Conservation (phyloP, 2,329 filamentous ascomycete species). For the Drechslerella coelobrocha region DNA sequence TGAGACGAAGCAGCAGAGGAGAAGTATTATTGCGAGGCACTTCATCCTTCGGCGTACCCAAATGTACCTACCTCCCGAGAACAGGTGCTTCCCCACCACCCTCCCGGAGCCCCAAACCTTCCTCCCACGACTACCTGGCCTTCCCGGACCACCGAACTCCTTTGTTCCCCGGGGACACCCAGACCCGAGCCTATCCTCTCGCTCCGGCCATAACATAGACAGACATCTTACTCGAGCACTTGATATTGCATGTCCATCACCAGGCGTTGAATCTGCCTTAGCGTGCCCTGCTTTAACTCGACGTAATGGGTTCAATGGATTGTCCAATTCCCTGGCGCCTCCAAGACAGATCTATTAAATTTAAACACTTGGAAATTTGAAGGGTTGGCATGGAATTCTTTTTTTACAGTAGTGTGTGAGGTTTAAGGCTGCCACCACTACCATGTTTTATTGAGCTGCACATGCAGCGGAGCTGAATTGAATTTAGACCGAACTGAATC, state of each 20-base stretch:
- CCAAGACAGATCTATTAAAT: conserved; percentile 1
- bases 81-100: conserved; percentile 7
- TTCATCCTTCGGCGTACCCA: conserved; percentile 33
- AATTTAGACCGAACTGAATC: neutral
- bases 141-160: too few relatives aligned
- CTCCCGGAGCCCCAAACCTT: neutral
- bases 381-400: neutral
- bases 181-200: too few relatives aligned
- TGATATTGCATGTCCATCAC: too few relatives aligned
- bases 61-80: conserved; percentile 32
- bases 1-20: conserved; percentile 19
- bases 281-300: too few relatives aligned
- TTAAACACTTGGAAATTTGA: conserved; percentile 2
- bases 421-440: conserved; percentile 3
- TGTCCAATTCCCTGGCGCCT: neutral
- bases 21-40: too few relatives aligned
- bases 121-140: neutral
- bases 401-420: neutral
- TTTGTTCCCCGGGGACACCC: too few relatives aligned
- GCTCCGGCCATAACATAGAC: too few relatives aligned
- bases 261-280: too few relatives aligned
- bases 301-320: neutral
- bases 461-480: neutral
- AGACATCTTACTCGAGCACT: too few relatives aligned
- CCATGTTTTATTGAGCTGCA: conserved; percentile 2